These are phyloP conservation scores for Phragmites australis DNA, from an alignment of 176 grass and related monocot genomes.

Conservation along the genomic window DNA sequence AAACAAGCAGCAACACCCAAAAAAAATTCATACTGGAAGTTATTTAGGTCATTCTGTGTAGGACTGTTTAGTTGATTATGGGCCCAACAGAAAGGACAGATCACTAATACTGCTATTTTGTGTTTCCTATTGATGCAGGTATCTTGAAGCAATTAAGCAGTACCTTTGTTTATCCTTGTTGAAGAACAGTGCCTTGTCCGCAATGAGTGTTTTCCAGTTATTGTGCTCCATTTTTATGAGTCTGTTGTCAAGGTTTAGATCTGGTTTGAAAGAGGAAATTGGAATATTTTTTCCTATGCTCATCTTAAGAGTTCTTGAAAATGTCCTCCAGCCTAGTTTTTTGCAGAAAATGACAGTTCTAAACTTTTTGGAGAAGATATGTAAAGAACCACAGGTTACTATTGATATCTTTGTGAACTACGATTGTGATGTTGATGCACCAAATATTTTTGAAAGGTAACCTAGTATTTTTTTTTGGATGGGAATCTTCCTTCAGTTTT, in stretches of 20 bases:
- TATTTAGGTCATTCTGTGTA: slow-evolving; percentile 15
- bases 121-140: slow-evolving; percentile 58
- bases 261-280: slow-evolving; percentile 93
- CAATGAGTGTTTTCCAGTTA: slow-evolving; percentile 94
- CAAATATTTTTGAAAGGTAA: slow-evolving; percentile 98
- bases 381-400: slow-evolving; percentile 81
- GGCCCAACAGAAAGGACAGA: slow-evolving; percentile 14
- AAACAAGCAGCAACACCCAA: not conserved
- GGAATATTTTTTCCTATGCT: slow-evolving; percentile 99
- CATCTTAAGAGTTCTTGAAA: slow-evolving; percentile 89
- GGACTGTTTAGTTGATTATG: not conserved
- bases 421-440: slow-evolving; percentile 97
- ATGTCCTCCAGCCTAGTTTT: slow-evolving; percentile 93
- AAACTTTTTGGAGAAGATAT: slow-evolving; percentile 86
- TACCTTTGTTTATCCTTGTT: slow-evolving; percentile 94
- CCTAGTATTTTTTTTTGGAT: slow-evolving; percentile 20
- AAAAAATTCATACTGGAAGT: not conserved
- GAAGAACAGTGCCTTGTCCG: slow-evolving; percentile 94
- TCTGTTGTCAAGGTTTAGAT: slow-evolving; percentile 83
- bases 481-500: not conserved
- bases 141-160: slow-evolving; percentile 92
- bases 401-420: slow-evolving; percentile 98
- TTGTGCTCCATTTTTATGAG: slow-evolving; percentile 90
- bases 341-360: slow-evolving; percentile 97
- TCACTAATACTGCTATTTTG: slow-evolving; percentile 9